Conservation (phyloP, 192 early-diverging fungal genomes). For the Coemansia reversa region DNA sequence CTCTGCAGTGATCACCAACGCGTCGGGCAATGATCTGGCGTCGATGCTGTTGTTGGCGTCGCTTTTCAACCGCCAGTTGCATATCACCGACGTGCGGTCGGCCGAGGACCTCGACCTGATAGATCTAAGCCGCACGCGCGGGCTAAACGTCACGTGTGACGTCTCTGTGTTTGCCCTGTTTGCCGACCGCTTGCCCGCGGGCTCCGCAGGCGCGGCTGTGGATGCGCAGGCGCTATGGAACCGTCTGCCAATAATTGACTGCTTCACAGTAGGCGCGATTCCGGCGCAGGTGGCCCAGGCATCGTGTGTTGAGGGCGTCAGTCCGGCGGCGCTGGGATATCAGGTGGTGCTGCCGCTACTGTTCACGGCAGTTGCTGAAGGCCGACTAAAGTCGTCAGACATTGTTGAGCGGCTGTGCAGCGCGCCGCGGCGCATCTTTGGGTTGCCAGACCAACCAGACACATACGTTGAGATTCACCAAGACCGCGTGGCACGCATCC, state of each 20-base stretch:
- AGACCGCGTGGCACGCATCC: constrained; percentile 64
- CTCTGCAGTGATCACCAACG: constrained; percentile 78
- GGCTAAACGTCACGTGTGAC: constrained; percentile 87
- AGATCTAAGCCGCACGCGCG: constrained; percentile 80
- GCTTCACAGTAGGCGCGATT: constrained; percentile 79
- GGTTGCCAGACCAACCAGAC: constrained; percentile 86
- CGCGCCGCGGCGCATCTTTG: constrained; percentile 90
- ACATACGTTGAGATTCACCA: constrained; percentile 94
- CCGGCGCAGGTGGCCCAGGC: constrained; percentile 62
- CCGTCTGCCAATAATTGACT: constrained; percentile 80
- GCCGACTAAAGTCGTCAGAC: constrained; percentile 75
- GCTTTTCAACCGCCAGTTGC: constrained; percentile 79
- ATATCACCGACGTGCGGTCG: constrained; percentile 80
- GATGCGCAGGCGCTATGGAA: constrained; percentile 83
- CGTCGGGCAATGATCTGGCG: constrained; percentile 84
- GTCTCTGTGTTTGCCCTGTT: constrained; percentile 88
- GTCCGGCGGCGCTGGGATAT: constrained; percentile 39
- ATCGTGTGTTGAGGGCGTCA: constrained; percentile 6
- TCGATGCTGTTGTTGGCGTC: constrained; percentile 84
- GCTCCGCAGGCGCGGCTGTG: not conserved
- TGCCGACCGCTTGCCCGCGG: constrained; percentile 39
- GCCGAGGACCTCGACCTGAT: constrained; percentile 85
- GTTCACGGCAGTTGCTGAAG: constrained; percentile 78
- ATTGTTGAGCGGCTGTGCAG: constrained; percentile 72
- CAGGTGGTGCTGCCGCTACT: constrained; percentile 61